phyloP scores from a whole-genome alignment of 371 early-diverging fungal genomes.

The Cladochytrium tenue region DNA sequence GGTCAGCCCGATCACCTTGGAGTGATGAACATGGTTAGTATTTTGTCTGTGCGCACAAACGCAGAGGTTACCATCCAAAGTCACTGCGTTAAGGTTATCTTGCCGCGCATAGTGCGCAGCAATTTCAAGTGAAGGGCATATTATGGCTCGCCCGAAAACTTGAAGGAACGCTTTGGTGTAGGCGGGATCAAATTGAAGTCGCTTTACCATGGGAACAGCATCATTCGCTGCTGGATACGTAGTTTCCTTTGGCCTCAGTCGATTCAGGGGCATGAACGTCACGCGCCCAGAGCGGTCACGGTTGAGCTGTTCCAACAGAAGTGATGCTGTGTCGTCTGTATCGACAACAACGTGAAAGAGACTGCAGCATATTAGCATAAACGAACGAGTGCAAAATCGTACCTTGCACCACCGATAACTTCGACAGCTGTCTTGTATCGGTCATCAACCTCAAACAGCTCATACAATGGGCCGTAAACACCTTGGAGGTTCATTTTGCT shows the following conservation, averaged over 20 bases:
- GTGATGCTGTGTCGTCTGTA: constrained; percentile 84
- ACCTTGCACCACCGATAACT: constrained; percentile 82
- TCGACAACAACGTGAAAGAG: constrained; percentile 98
- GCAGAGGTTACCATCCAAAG: constrained; percentile 71
- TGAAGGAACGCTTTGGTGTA: constrained; percentile 78
- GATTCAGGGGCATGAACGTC: constrained; percentile 96
- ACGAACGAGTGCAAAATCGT: background rate
- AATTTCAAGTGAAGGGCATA: constrained; percentile 86
- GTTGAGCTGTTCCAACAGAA: constrained; percentile 74
- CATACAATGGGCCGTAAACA: constrained; percentile 89
- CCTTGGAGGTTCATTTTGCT: constrained; percentile 66
- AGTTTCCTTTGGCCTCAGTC: constrained; percentile 59
- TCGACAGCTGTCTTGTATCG: constrained; percentile 86
- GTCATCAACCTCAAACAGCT: constrained; percentile 86
- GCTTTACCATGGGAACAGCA: constrained; percentile 79
- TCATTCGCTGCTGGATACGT: constrained; percentile 70
- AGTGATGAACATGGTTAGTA: constrained; percentile 1
- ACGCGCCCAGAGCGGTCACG: constrained; percentile 80
- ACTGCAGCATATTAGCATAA: constrained; percentile 39
- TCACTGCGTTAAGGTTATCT: constrained; percentile 80
- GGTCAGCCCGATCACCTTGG: constrained; percentile 83
- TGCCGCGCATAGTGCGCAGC: constrained; percentile 77
- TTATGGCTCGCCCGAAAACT: constrained; percentile 86
- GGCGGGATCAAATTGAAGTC: constrained; percentile 68
- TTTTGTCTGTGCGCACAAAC: constrained; percentile 1